Percentiles rank a stretch among this genome's conserved stretches.
Conservation (phyloP, 2,329 filamentous ascomycete species). For the Cladosporium cucumerinum region DNA sequence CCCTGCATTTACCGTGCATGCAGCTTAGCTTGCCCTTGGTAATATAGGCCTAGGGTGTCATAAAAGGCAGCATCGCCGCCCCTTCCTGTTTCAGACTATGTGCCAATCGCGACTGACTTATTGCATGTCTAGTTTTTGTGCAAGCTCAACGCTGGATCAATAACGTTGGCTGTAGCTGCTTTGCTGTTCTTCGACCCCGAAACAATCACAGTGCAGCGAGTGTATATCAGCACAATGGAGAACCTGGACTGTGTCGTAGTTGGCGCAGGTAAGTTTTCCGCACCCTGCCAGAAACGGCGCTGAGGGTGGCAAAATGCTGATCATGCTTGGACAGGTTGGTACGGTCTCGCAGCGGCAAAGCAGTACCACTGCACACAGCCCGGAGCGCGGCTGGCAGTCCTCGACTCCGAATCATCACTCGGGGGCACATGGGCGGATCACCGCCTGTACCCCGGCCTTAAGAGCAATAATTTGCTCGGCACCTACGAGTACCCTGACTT, state of each 20-base stretch:
- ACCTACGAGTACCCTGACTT: constrained; percentile 73
- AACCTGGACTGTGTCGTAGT: constrained; percentile 13
- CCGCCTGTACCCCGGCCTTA: constrained; percentile 65
- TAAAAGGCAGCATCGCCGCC: neutral
- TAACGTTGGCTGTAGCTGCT: neutral
- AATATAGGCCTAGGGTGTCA: neutral
- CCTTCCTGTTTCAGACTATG: neutral
- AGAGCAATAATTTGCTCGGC: constrained; percentile 70
- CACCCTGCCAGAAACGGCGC: neutral
- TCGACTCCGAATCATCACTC: constrained; percentile 42
- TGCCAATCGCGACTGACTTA: neutral
- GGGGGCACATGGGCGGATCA: constrained; percentile 70
- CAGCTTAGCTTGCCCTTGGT: neutral
- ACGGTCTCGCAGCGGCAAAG: constrained; percentile 15
- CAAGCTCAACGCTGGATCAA: neutral
- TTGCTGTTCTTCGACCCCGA: neutral
- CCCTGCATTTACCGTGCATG: neutral
- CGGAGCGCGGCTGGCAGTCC: constrained; percentile 25
- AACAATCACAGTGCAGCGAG: neutral
- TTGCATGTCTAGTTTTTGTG: neutral
- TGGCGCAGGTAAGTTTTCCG: neutral
- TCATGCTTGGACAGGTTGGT: constrained; percentile 13
- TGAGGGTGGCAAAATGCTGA: constrained; percentile 1
- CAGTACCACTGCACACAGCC: constrained; percentile 15
- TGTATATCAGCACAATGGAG: neutral